Conservation (phyloP, 2,329 filamentous ascomycete genomes). For the Colletotrichum camelliae region DNA sequence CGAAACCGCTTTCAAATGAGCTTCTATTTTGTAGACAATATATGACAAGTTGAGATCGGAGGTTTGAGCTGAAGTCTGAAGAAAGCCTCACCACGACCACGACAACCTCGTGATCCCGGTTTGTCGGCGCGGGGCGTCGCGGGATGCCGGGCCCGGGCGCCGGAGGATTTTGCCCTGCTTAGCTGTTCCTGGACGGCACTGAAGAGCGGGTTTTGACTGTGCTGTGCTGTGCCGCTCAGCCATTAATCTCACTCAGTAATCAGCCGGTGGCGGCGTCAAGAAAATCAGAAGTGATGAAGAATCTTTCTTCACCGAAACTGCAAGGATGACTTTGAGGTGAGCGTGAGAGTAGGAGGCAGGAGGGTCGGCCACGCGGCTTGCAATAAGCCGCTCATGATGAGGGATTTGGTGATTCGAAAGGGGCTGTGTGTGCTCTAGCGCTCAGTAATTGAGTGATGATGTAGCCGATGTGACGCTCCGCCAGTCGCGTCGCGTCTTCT, state of each 20-base stretch:
- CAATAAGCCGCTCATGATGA: not conserved
- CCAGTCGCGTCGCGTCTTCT: not conserved
- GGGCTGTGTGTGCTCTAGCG: not conserved
- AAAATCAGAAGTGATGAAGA: not conserved
- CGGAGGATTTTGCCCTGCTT: not conserved
- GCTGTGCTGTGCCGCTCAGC: not conserved
- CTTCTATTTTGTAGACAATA: no score
- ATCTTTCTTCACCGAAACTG: not conserved
- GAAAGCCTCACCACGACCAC: not conserved
- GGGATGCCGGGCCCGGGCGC: not conserved
- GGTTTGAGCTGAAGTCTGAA: not conserved
- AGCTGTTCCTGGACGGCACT: not conserved
- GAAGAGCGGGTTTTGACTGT: not conserved
- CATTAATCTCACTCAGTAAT: not conserved
- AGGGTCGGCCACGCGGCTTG: not conserved
- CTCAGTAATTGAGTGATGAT: not conserved
- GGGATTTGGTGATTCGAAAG: not conserved
- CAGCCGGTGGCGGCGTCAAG: fast-evolving
- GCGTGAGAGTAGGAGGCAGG: no score
- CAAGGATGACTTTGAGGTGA: no score
- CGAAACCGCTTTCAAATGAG: no score
- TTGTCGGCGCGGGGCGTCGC: not conserved
- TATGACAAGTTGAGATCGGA: not conserved
- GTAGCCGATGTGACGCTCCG: not conserved
- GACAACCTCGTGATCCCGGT: not conserved